These are phyloP conservation scores for Phaseolus coccineus DNA, from an alignment of 331 rosid species.

Conservation along the genomic window DNA sequence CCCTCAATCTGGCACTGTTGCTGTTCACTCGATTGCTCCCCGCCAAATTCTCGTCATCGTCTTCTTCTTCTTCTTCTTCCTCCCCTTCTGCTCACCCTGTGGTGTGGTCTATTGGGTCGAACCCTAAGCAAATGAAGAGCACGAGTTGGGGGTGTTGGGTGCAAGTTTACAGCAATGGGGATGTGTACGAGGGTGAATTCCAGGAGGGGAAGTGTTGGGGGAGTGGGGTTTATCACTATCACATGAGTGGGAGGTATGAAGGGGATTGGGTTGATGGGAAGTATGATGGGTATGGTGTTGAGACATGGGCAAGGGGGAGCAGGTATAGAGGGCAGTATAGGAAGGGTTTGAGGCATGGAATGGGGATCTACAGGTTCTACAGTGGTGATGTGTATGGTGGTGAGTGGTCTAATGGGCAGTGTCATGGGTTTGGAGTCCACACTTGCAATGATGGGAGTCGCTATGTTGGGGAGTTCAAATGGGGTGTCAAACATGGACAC, in stretches of 20 bases:
- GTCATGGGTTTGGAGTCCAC: conserved; percentile 90
- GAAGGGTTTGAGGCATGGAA: conserved; percentile 88
- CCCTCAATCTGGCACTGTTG: conserved; percentile 67
- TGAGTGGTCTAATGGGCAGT: conserved; percentile 96
- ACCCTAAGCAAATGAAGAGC: conserved; percentile 55
- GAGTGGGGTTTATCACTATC: conserved; percentile 85
- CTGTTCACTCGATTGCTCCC: conserved; percentile 62
- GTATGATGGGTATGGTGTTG: conserved; percentile 93
- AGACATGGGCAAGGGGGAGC: conserved; percentile 96
- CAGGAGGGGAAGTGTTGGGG: conserved; percentile 89
- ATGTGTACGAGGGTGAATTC: conserved; percentile 92
- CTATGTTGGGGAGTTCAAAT: conserved; percentile 87
- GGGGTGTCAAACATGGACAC: conserved; percentile 94
- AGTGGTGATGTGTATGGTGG: conserved; percentile 88
- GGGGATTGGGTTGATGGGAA: conserved; percentile 95
- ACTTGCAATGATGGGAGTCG: conserved; percentile 89
- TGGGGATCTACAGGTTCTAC: conserved; percentile 79
- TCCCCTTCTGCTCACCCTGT: conserved; percentile 63
- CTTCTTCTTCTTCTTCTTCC: conserved; percentile 51
- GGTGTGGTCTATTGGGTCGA: conserved; percentile 92
- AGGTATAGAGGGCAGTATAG: conserved; percentile 82
- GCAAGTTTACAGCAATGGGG: conserved; percentile 76
- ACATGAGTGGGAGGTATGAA: conserved; percentile 90
- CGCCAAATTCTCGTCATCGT: conserved; percentile 51
- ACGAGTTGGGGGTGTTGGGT: conserved; percentile 79